A percentile compares a stretch with the other conserved stretches of the same genome.
These are phyloP conservation scores for Termitomyces sp. DNA, from an alignment of 768 basidiomycete genomes.

Conservation along the genomic window DNA sequence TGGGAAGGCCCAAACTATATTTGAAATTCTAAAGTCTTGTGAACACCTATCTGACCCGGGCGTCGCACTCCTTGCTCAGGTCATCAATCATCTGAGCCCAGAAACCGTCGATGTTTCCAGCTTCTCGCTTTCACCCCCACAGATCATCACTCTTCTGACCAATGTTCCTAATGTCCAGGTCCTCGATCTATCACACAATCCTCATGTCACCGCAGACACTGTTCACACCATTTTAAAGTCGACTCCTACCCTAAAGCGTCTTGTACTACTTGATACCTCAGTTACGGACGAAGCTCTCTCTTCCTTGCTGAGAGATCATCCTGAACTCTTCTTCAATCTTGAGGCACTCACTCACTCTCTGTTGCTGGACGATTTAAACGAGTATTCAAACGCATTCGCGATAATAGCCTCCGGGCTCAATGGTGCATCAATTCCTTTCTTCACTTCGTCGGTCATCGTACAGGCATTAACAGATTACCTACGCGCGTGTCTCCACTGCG, in stretches of 20 bases:
- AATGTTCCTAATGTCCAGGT: slow-evolving; percentile 3
- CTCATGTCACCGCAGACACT: slow-evolving; percentile 16
- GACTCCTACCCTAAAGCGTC: slow-evolving; percentile 12
- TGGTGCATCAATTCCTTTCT: slow-evolving; percentile 17
- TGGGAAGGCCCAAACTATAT: slow-evolving; percentile 18
- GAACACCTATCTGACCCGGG: slow-evolving; percentile 21
- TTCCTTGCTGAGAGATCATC: slow-evolving; percentile 15
- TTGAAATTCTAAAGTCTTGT: slow-evolving; percentile 12
- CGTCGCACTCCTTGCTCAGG: slow-evolving; percentile 18
- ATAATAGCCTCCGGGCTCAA: slow-evolving; percentile 9
- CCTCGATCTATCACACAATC: slow-evolving; percentile 23
- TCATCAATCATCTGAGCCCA: slow-evolving; percentile 10
- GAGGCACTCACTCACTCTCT: slow-evolving; percentile 24
- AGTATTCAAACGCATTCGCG: slow-evolving; percentile 15
- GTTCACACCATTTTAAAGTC: slow-evolving; percentile 15
- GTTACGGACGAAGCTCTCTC: slow-evolving; percentile 16
- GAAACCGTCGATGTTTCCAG: slow-evolving; percentile 20
- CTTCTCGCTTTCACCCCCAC: slow-evolving; percentile 16
- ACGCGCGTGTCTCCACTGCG: background rate
- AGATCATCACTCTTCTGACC: slow-evolving; percentile 16
- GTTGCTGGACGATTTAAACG: slow-evolving; percentile 8
- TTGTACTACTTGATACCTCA: slow-evolving; percentile 20
- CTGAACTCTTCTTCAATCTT: slow-evolving; percentile 21
- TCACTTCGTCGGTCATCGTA: slow-evolving; percentile 21
- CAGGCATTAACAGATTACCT: slow-evolving; percentile 16